Evolutionary conservation across 2,329 filamentous ascomycete species (phyloP), one percentile per base, ranked within the genome.

Genomic region (Cladophialophora psammophila): DNA sequence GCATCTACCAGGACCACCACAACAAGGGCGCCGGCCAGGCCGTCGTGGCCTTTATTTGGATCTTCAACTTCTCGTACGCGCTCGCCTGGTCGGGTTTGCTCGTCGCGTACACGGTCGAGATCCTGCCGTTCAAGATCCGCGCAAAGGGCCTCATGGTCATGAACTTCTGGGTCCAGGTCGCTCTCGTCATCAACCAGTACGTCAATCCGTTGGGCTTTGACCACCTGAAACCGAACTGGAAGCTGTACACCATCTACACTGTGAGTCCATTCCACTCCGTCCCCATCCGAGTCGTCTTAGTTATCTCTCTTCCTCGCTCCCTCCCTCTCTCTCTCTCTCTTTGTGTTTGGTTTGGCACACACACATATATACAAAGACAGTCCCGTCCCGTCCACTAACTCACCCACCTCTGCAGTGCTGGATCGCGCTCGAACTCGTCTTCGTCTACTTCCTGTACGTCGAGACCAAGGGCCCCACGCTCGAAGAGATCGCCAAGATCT

Each of bases 401-500:
- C 26, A 3, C 26, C 26, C 26, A 26, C 26, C 3, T 26, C 26
- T 10, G 48, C 20, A 66, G 60, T 66, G 60, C 50, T 69, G 60
- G 64, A 63, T 66, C 13, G 84, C 90, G 7, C 66, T 76, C 13
- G 73, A 78, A 65, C 67, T 68, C 9, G 54, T 72, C 13, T 62
- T 76, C 8, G 80, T 86, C 2, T 87, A 87, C 75, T 82, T 93
- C 70, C 76, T 84, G 15, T 88, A 87, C 72, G 89, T 82, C 0
- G 83, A 85, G 74, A 85, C 83, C 8, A 64, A 87, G 73, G 89
- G 89, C 3, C 88, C 88, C 0, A 91, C 89, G 1, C 86, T 91
- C 0, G 89, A 91, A 75, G 88, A 90, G 74, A 84, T 91, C 69
- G 86, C 89, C 56, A 85, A 86, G 73, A 90, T 91, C 76, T 91